These are phyloP conservation scores for Globisporangium splendens DNA, from an alignment of 352 stramenopile genomes.

Conservation along the genomic window DNA sequence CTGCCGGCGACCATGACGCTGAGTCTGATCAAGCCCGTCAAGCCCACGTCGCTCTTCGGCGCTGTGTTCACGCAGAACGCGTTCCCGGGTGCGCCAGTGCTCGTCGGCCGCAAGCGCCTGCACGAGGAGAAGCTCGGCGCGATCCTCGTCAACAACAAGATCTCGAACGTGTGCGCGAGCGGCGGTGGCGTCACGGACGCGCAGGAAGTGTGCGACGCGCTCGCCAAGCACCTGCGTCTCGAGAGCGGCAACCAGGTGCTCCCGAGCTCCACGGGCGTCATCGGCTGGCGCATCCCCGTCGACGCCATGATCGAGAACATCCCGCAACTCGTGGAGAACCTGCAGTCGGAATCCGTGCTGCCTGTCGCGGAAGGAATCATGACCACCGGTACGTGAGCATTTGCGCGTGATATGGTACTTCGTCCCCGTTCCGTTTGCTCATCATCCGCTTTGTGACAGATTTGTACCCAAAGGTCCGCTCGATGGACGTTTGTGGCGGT, in stretches of 20 bases:
- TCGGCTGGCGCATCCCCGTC: slow-evolving; percentile 97
- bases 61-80: slow-evolving; percentile 91
- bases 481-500: slow-evolving; percentile 74
- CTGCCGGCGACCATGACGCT: slow-evolving; percentile 84
- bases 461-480: slow-evolving; percentile 90
- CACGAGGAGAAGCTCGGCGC: slow-evolving; percentile 88
- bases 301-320: slow-evolving; percentile 85
- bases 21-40: slow-evolving; percentile 82
- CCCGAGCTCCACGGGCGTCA: slow-evolving; percentile 96
- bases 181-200: slow-evolving; percentile 91
- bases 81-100: slow-evolving; percentile 87
- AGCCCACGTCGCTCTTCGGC: slow-evolving; percentile 83
- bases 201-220: slow-evolving; percentile 90
- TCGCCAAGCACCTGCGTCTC: slow-evolving; percentile 89
- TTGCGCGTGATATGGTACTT: not conserved
- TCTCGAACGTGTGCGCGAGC: slow-evolving; percentile 97
- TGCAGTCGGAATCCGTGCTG: slow-evolving; percentile 93
- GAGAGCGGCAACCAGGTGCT: slow-evolving; percentile 85
- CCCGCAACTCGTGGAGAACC: slow-evolving; percentile 70
- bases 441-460: slow-evolving; percentile 27
- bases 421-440: not conserved
- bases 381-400: slow-evolving; percentile 84
- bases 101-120: slow-evolving; percentile 91
- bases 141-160: slow-evolving; percentile 99
- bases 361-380: slow-evolving; percentile 95